Evolutionary conservation across 2,329 filamentous ascomycete species (phyloP).

Genomic region (Colletotrichum eleusines): DNA sequence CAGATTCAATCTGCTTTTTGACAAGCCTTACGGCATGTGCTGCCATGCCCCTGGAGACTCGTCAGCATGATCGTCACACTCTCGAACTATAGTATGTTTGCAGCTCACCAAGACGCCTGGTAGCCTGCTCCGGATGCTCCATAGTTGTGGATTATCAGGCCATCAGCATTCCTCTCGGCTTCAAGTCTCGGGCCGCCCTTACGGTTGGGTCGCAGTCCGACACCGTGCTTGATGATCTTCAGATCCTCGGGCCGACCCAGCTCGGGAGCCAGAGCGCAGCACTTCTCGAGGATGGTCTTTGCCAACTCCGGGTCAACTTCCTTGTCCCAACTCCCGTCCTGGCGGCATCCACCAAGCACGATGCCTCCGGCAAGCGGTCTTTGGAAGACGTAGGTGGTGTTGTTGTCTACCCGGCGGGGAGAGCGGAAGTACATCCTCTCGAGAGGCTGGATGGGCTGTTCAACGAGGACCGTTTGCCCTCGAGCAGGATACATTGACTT

Average conservation of each 20-base stretch:
- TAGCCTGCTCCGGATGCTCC: conserved; percentile 48
- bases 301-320: conserved; percentile 48
- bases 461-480: conserved; percentile 69
- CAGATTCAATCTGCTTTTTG: not conserved
- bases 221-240: conserved; percentile 50
- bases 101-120: conserved; percentile 45
- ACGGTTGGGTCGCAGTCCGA: conserved; percentile 49
- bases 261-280: conserved; percentile 51
- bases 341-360: conserved; percentile 51
- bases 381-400: conserved; percentile 59
- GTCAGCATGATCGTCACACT: not conserved
- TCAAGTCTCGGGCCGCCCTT: conserved; percentile 50
- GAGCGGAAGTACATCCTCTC: conserved; percentile 55
- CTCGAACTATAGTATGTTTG: no score
- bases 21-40: conserved; percentile 17
- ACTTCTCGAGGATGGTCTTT: conserved; percentile 50
- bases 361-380: conserved; percentile 52
- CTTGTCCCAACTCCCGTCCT: conserved; percentile 50
- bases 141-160: conserved; percentile 47
- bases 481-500: conserved; percentile 78
- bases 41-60: conserved; percentile 28
- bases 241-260: conserved; percentile 50
- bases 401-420: conserved; percentile 55
- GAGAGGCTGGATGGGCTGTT: conserved; percentile 54
- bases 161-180: conserved; percentile 44